Evolutionary conservation across 2,329 filamentous ascomycete genomes (phyloP).

Genomic region (Bipolaris bicolor): DNA sequence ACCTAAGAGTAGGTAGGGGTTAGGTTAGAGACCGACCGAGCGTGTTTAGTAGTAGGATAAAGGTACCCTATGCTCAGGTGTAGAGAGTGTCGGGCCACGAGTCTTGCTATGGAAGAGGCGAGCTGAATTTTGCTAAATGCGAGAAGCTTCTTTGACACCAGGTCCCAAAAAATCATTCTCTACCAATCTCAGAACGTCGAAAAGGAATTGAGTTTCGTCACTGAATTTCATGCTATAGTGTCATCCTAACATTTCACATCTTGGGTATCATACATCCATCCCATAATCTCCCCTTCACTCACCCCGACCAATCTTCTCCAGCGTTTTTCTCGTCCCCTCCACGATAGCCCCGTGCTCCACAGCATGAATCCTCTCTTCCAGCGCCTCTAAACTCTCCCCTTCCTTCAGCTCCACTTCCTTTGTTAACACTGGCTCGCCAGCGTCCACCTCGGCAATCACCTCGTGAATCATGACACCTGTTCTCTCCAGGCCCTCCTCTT

Average conservation of each 20-base stretch:
- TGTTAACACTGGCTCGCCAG: conserved; percentile 74
- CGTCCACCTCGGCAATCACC: conserved; percentile 77
- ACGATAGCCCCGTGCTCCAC: conserved; percentile 82
- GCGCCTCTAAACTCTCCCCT: conserved; percentile 62
- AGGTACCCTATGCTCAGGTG: too few species aligned
- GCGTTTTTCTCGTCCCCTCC: conserved; percentile 66
- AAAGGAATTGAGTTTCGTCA: too few species aligned
- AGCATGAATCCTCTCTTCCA: conserved; percentile 75
- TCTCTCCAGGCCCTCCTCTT: conserved; percentile 68
- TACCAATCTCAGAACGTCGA: too few species aligned
- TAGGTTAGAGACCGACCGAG: too few species aligned
- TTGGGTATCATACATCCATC: conserved; percentile 12
- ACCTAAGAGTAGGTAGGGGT: too few species aligned
- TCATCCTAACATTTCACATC: background rate
- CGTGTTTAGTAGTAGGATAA: too few species aligned
- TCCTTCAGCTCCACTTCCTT: conserved; percentile 70
- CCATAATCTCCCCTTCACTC: background rate
- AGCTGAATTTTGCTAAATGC: too few species aligned
- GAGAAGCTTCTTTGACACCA: too few species aligned
- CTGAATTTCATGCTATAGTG: too few species aligned
- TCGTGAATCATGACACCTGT: conserved; percentile 91
- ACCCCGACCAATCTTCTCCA: conserved; percentile 47
- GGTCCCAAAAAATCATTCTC: too few species aligned
- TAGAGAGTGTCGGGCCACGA: too few species aligned
- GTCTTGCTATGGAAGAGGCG: too few species aligned